Conservation (phyloP, 176 grass and related monocot species). For the Typha latifolia region DNA sequence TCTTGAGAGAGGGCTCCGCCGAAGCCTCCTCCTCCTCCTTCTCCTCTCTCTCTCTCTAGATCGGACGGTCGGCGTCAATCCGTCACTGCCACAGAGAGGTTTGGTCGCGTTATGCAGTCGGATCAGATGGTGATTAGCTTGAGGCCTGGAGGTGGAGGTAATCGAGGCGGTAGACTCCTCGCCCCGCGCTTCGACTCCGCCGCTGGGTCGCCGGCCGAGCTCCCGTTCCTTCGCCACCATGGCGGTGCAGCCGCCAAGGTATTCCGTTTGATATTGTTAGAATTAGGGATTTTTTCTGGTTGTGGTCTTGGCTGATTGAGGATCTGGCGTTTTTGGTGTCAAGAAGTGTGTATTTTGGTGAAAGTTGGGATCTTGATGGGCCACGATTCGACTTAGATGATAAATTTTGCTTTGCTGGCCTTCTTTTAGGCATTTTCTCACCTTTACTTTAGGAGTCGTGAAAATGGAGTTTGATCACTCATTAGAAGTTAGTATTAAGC, state of each 20-base stretch:
- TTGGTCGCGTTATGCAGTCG: slow-evolving; percentile 54
- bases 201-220: slow-evolving; percentile 18
- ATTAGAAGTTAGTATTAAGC: no score
- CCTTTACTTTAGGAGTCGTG: neutral
- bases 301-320: neutral
- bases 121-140: slow-evolving; percentile 90
- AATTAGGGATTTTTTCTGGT: neutral
- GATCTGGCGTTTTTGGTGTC: neutral
- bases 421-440: neutral
- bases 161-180: slow-evolving; percentile 30
- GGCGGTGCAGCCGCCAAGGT: slow-evolving; percentile 19
- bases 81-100: neutral
- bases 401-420: neutral
- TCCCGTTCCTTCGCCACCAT: slow-evolving; percentile 34
- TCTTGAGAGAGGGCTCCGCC: no score
- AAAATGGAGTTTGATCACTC: no score
- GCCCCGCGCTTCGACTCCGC: slow-evolving; percentile 45
- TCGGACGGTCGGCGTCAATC: neutral
- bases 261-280: neutral
- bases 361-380: neutral
- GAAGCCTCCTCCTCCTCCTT: no score
- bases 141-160: slow-evolving; percentile 86
- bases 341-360: neutral
- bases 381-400: neutral
- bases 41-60: neutral